Evolutionary conservation across 2,329 filamentous ascomycete species (phyloP).

Genomic region (Geosmithia morbida): DNA sequence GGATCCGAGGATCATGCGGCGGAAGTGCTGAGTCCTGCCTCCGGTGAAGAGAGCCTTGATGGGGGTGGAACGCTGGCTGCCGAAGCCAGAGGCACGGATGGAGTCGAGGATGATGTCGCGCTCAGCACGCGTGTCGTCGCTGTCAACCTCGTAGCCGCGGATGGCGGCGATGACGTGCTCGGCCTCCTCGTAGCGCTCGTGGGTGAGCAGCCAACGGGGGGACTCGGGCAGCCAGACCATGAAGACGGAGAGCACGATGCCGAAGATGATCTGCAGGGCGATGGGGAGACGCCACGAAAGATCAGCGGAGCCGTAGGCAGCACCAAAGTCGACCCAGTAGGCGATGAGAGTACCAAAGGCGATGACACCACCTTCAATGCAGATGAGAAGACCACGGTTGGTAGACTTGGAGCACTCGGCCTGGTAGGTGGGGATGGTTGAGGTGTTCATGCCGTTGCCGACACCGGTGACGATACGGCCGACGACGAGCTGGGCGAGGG

Average conservation of each 20-base stretch:
- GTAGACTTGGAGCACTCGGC: slow-evolving; percentile 49
- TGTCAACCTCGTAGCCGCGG: slow-evolving; percentile 29
- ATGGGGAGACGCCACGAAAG: slow-evolving; percentile 21
- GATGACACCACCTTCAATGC: slow-evolving; percentile 26
- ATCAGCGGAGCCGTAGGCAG: slow-evolving; percentile 12
- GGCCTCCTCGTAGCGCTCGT: slow-evolving; percentile 14
- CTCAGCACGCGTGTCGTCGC: slow-evolving; percentile 32
- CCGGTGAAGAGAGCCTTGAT: slow-evolving; percentile 3
- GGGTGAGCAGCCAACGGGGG: slow-evolving; percentile 24
- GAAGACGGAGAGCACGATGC: slow-evolving; percentile 15
- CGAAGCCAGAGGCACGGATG: slow-evolving; percentile 21
- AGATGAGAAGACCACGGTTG: slow-evolving; percentile 35
- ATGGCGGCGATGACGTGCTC: slow-evolving; percentile 18
- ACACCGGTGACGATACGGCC: slow-evolving; percentile 40
- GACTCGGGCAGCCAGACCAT: slow-evolving; percentile 17
- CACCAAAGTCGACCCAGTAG: slow-evolving; percentile 23
- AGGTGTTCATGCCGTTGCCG: slow-evolving; percentile 43
- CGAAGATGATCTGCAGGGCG: slow-evolving; percentile 24
- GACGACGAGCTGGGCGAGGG: slow-evolving; percentile 37
- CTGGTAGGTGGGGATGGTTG: slow-evolving; percentile 48
- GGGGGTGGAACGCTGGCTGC: slow-evolving; percentile 23
- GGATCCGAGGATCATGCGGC: slow-evolving; percentile 5
- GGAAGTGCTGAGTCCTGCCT: slow-evolving; percentile 5
- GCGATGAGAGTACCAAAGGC: slow-evolving; percentile 21
- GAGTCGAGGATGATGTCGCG: slow-evolving; percentile 30